A percentile compares a stretch with the other conserved stretches of the same genome.
Evolutionary conservation across 345 rosid genomes (phyloP).

Genomic region (Crucihimalaya himalaica): DNA sequence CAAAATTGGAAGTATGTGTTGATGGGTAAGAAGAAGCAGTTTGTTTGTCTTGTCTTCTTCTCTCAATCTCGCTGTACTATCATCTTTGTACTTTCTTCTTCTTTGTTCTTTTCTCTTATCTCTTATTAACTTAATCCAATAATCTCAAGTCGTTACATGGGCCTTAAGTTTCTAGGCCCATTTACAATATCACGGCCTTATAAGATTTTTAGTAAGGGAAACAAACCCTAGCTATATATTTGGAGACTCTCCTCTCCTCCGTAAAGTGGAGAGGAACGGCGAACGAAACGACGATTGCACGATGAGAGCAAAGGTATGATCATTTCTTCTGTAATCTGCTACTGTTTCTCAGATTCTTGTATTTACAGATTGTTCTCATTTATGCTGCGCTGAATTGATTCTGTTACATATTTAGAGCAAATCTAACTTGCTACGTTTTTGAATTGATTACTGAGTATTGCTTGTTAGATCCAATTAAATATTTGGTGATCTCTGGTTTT

Average conservation of each 20-base stretch:
- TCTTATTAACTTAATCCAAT: neutral
- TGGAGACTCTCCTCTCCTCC: neutral
- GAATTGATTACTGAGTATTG: neutral
- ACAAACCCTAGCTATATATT: constrained; percentile 41
- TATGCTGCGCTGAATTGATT: neutral
- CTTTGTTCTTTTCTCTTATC: neutral
- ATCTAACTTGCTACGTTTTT: neutral
- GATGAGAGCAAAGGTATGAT: constrained; percentile 39
- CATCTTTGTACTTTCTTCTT: neutral
- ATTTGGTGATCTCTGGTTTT: neutral
- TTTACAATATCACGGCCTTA: neutral
- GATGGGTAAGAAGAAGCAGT: constrained; percentile 12
- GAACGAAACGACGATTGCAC: constrained; percentile 16
- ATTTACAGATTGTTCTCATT: neutral
- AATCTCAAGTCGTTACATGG: constrained; percentile 2
- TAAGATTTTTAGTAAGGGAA: neutral
- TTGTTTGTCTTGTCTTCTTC: constrained; percentile 25
- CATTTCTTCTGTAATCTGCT: neutral
- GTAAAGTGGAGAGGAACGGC: neutral
- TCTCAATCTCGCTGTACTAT: constrained; percentile 9
- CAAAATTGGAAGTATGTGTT: constrained; percentile 27
- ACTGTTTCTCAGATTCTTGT: neutral
- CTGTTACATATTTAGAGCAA: neutral
- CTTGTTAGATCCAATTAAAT: neutral
- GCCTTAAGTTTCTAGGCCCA: constrained; percentile 8